A percentile compares a stretch with the other conserved stretches of the same genome.
These are phyloP conservation scores for Salvia sclarea DNA, from an alignment of 305 asterid genomes.

Conservation along the genomic window DNA sequence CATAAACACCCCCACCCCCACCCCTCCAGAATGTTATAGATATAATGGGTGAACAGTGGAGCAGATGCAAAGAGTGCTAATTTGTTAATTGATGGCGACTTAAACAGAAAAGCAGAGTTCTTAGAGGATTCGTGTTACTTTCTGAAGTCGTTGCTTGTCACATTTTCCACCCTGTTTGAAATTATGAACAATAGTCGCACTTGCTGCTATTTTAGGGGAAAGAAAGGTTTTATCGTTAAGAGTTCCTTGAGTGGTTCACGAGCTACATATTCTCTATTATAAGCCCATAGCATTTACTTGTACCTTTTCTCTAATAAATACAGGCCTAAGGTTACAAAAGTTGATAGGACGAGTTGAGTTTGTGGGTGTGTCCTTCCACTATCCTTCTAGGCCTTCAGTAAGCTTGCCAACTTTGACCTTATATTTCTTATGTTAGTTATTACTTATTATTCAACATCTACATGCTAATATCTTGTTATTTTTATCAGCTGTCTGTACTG, in stretches of 20 bases:
- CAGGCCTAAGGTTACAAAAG: constrained; percentile 75
- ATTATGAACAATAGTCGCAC: not conserved
- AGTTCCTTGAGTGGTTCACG: constrained; percentile 14
- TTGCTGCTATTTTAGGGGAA: not conserved
- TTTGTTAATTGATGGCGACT: not conserved
- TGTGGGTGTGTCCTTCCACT: constrained; percentile 64
- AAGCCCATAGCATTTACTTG: constrained; percentile 17
- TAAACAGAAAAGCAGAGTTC: not conserved
- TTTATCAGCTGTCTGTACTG: constrained; percentile 66
- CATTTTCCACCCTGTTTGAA: not conserved
- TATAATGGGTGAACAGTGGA: constrained; percentile 5
- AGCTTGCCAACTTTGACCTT: constrained; percentile 28
- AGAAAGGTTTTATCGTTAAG: not conserved
- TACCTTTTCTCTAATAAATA: constrained; percentile 21
- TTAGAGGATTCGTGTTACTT: not conserved
- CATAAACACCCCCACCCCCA: not conserved
- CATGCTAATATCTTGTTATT: constrained; percentile 8
- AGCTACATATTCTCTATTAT: constrained; percentile 6
- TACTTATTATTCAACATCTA: not conserved
- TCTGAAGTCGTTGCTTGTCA: not conserved
- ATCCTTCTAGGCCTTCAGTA: constrained; percentile 78
- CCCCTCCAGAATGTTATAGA: no score
- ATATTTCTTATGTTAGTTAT: no score
- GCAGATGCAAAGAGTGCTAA: constrained; percentile 17
- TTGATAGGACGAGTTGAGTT: constrained; percentile 77